These are phyloP conservation scores for Leishmania martiniquensis DNA, from an alignment of 208 protist genomes.

Conservation along the genomic window DNA sequence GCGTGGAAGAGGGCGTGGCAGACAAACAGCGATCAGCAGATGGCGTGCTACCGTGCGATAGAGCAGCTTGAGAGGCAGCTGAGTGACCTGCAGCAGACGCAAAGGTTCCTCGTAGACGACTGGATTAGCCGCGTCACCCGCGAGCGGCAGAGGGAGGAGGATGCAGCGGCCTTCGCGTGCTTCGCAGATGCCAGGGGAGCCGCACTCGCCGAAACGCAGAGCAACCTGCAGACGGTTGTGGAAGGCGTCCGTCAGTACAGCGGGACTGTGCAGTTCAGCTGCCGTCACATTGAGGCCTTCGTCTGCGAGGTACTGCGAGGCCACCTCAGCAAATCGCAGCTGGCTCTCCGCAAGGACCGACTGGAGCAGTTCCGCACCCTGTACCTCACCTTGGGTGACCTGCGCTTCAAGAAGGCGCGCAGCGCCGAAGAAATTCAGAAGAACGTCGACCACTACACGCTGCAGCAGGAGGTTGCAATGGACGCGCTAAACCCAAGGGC, in stretches of 20 bases:
- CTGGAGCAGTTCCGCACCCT: constrained; percentile 78
- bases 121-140: constrained; percentile 48
- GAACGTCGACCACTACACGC: constrained; percentile 79
- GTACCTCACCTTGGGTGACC: constrained; percentile 87
- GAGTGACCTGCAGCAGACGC: constrained; percentile 47
- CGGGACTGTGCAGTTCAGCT: constrained; percentile 39
- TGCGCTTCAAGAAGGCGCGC: constrained; percentile 87
- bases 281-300: constrained; percentile 39
- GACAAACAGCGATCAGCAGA: constrained; percentile 66
- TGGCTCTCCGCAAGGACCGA: constrained; percentile 64
- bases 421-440: constrained; percentile 79
- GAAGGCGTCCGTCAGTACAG: constrained; percentile 33
- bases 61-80: constrained; percentile 75
- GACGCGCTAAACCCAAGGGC: constrained; percentile 89
- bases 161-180: constrained; percentile 50
- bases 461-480: constrained; percentile 89
- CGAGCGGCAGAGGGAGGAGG: constrained; percentile 59
- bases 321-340: constrained; percentile 32
- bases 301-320: constrained; percentile 40
- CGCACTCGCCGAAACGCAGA: constrained; percentile 47
- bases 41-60: constrained; percentile 65
- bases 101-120: constrained; percentile 51
- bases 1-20: constrained; percentile 58
- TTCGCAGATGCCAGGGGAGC: constrained; percentile 55
- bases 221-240: constrained; percentile 36